Percentiles rank a stretch among this genome's conserved stretches.
Conservation (phyloP, 257 asterid genomes). For the Solanum etuberosum region DNA sequence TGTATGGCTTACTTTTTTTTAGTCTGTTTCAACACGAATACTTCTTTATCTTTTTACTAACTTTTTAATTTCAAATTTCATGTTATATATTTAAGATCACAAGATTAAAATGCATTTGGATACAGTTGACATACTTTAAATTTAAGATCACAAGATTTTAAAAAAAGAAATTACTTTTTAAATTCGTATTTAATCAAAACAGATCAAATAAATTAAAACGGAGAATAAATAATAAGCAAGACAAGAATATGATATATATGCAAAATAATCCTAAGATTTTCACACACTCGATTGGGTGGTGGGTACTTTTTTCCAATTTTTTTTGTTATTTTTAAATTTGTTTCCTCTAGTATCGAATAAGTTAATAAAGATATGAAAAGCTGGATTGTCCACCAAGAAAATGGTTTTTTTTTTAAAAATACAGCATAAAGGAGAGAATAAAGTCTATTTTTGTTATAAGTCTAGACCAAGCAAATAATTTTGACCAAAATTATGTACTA, state of each 20-base stretch:
- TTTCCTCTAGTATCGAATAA: neutral
- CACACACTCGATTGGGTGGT: neutral
- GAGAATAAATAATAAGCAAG: slow-evolving; percentile 4
- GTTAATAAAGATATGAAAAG: neutral
- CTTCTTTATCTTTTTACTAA: too few species aligned
- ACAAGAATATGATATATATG: neutral
- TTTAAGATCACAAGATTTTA: too few species aligned
- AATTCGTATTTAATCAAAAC: neutral
- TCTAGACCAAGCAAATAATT: neutral
- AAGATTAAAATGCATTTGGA: neutral
- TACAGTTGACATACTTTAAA: neutral
- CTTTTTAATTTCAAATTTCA: too few species aligned
- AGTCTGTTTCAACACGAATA: accelerated
- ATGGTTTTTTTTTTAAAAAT: neutral
- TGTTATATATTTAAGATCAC: too few species aligned
- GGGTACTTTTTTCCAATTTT: neutral
- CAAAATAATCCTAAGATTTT: neutral
- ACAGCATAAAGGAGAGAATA: neutral
- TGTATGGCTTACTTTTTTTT: accelerated
- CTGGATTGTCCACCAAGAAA: slow-evolving; percentile 30
- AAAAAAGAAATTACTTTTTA: accelerated
- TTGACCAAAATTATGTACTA: neutral
- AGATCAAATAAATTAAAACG: neutral
- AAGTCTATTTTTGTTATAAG: neutral
- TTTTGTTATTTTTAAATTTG: neutral